Percentiles rank a stretch among this genome's conserved stretches.
phyloP scores from a whole-genome alignment of 2,329 filamentous ascomycete genomes.

The Delphinella strobiligena region DNA sequence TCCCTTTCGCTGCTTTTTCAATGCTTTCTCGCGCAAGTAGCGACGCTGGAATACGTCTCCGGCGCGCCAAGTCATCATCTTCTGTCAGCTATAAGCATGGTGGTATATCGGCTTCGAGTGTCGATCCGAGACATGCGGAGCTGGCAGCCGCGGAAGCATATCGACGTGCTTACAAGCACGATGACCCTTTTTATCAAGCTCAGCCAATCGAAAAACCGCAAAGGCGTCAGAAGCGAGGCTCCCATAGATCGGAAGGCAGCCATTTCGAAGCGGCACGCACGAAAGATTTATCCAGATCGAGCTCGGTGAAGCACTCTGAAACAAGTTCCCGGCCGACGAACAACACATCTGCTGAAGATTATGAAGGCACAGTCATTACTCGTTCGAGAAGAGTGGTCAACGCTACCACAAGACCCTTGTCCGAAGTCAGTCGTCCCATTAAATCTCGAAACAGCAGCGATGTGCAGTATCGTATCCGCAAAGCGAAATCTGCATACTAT shows the following conservation, averaged over 20 bases:
- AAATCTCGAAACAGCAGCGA: background rate
- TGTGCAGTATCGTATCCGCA: background rate
- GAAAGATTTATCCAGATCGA: no score
- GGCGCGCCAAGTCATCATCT: conserved; percentile 21
- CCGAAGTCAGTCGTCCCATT: background rate
- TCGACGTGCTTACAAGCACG: conserved; percentile 35
- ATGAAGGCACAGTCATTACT: conserved; percentile 14
- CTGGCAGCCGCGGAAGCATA: conserved; percentile 52
- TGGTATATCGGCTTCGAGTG: conserved; percentile 31
- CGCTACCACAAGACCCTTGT: background rate
- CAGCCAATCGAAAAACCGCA: conserved; percentile 1
- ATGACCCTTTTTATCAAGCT: conserved; percentile 13
- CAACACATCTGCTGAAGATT: conserved; percentile 1
- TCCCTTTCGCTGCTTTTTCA: background rate
- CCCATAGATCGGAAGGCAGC: conserved; percentile 20
- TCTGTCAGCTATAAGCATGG: conserved; percentile 28
- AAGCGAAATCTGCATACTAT: background rate
- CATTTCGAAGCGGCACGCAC: conserved; percentile 17
- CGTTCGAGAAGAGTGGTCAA: conserved; percentile 5
- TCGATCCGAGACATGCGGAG: conserved; percentile 40
- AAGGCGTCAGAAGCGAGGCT: conserved; percentile 1
- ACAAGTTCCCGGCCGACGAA: no score
- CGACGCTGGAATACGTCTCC: conserved; percentile 18
- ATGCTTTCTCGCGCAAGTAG: conserved; percentile 23
- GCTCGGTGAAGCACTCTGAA: no score